Percentiles rank a stretch among this genome's conserved stretches.
phyloP scores from a whole-genome alignment of 805 yeast species.

The Candida fluviatilis region DNA sequence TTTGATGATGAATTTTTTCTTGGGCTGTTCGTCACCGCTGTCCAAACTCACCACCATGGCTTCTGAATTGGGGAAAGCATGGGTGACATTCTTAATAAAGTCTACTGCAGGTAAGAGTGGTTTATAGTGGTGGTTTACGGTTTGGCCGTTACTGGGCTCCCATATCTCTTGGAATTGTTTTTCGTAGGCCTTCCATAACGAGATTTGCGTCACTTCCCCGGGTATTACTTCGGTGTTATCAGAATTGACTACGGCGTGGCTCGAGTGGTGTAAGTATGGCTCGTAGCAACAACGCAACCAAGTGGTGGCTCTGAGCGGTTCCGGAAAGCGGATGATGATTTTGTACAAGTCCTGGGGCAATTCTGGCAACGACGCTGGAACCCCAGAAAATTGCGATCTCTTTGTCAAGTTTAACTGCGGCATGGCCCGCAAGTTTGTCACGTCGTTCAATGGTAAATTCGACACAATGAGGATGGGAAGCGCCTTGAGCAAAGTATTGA shows the following conservation, averaged over 20 bases:
- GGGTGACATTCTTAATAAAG: slow-evolving; percentile 88
- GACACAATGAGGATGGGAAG: slow-evolving; percentile 54
- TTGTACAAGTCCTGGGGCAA: slow-evolving; percentile 52
- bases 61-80: slow-evolving; percentile 80
- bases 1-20: slow-evolving; percentile 82
- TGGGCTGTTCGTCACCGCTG: slow-evolving; percentile 35
- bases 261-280: slow-evolving; percentile 38
- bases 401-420: slow-evolving; percentile 39
- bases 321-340: slow-evolving; percentile 63
- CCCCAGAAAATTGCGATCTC: slow-evolving; percentile 43
- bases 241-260: slow-evolving; percentile 8
- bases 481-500: slow-evolving; percentile 50
- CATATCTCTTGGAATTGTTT: slow-evolving; percentile 70
- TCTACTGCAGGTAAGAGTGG: slow-evolving; percentile 87
- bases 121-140: slow-evolving; percentile 22
- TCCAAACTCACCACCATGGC: slow-evolving; percentile 85
- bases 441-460: slow-evolving; percentile 31
- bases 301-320: slow-evolving; percentile 86
- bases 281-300: slow-evolving; percentile 94
- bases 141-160: slow-evolving; percentile 32
- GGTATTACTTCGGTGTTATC: slow-evolving; percentile 20
- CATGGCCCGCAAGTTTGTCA: slow-evolving; percentile 17
- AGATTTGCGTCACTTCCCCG: slow-evolving; percentile 91
- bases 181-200: slow-evolving; percentile 94
- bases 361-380: slow-evolving; percentile 64